Base-by-base conservation (phyloP, 2,329 filamentous ascomycete genomes). In the Paecilomyces fulvus region DNA sequence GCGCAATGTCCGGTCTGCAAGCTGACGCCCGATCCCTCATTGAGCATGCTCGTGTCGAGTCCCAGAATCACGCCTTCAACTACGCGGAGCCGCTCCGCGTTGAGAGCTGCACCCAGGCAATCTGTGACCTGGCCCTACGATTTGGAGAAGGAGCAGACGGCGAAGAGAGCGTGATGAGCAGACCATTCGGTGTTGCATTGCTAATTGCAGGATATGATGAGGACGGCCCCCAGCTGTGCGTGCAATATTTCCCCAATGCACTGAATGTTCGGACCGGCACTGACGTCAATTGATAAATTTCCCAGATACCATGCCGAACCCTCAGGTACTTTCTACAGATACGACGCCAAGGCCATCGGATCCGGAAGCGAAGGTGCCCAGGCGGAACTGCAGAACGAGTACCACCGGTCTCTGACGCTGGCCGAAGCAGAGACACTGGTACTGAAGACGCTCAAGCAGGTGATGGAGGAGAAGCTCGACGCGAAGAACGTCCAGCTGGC, bases 401-500 rank as follows among this genome's bases (percentile, higher is more conserved):
- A 96, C 71, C 94, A 99, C 80, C 95, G 95, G 83, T 97, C 92
- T 57, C 82, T 99, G 61, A 96, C 92, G 48, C 86, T 99, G 60
- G 80, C 83, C 56, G 94, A 99, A 71, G 94, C 94, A 57, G 94
- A 99, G 79, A 94, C 92, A 3, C 79, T 99, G 63, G 92, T 96
- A 53, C 80, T 99, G 69, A 97, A 97, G 84, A 99, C 94, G 37
- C 76, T 99, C 73, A 99, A 97, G 83, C 94, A 99, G 79, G 94
- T 99, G 65, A 99, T 99, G 94, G 94, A 99, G 79, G 94, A 99
- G 85, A 99, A 99, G 80, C 82, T 99, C 59, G 94, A 99, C 73
- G 84, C 91, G 62, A 99, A 99, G 84, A 99, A 99, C 71, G 94
- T 99, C 63, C 94, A 99, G 80, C 77, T 99, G 65, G 94, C 94